These are phyloP conservation scores for Helotiales sp. DNA, from an alignment of 2,329 filamentous ascomycete species.

Conservation along the genomic window DNA sequence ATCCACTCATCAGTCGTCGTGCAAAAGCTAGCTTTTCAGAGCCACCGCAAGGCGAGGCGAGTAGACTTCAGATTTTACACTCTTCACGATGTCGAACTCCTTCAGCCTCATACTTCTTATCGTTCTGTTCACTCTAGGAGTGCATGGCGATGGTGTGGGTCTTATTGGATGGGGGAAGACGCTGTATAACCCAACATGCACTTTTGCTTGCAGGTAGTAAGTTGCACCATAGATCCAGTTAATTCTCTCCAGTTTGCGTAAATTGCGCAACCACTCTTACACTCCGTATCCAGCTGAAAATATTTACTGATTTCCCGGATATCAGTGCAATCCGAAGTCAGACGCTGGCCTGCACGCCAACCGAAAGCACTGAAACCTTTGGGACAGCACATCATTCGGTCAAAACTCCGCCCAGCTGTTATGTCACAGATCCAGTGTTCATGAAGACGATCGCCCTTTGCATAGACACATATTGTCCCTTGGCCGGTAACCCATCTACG, in stretches of 20 bases:
- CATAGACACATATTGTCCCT: not conserved
- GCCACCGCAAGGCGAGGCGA: not conserved
- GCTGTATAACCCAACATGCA: not conserved
- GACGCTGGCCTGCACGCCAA: not conserved
- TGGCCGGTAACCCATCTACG: not conserved
- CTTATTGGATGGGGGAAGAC: not conserved
- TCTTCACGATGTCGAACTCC: not conserved
- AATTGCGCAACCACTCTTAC: no score
- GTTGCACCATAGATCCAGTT: no score
- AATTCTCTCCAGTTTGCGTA: no score
- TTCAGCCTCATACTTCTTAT: not conserved
- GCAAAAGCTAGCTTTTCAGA: not conserved
- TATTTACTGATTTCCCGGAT: not conserved
- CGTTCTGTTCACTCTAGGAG: not conserved
- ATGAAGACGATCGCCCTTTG: conserved; percentile 1
- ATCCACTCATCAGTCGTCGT: not conserved
- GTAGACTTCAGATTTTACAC: not conserved
- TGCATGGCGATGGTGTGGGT: not conserved
- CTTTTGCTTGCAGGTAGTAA: not conserved
- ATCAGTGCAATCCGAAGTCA: not conserved
- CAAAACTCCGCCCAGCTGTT: not conserved
- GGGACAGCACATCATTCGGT: not conserved
- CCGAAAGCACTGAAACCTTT: not conserved
- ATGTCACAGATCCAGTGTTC: not conserved
- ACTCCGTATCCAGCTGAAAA: no score